phyloP scores from a whole-genome alignment of 2,329 filamentous ascomycete genomes.

The Botryosphaeria dothidea region DNA sequence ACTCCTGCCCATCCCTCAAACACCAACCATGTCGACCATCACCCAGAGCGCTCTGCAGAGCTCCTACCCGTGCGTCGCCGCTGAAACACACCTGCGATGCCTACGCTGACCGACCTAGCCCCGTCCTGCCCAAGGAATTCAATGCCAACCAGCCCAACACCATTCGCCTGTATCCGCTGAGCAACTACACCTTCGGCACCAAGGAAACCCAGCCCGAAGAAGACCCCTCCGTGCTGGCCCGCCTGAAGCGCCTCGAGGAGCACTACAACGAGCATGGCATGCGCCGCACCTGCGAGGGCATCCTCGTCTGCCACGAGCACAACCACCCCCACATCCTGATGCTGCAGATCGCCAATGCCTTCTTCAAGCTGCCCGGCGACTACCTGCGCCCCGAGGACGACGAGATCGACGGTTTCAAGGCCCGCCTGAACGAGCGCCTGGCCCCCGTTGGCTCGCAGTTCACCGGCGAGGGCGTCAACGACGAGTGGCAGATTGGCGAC shows the following conservation, averaged over 20 bases:
- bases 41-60: constrained; percentile 75
- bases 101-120: constrained; percentile 44
- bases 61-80: constrained; percentile 60
- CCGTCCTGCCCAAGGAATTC: constrained; percentile 79
- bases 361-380: constrained; percentile 98
- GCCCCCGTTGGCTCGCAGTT: constrained; percentile 85
- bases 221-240: constrained; percentile 90
- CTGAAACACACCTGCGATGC: constrained; percentile 3
- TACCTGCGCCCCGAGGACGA: constrained; percentile 88
- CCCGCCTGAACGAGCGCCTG: constrained; percentile 85
- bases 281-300: constrained; percentile 94
- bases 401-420: constrained; percentile 93
- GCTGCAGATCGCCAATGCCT: constrained; percentile 98
- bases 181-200: constrained; percentile 98
- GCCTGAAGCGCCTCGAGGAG: constrained; percentile 91
- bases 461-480: constrained; percentile 81
- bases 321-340: constrained; percentile 98
- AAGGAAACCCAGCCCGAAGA: constrained; percentile 99
- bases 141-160: constrained; percentile 85
- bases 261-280: constrained; percentile 92
- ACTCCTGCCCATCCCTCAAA: background rate
- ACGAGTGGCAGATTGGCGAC: constrained; percentile 93
- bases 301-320: constrained; percentile 97
- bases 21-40: constrained; percentile 73
- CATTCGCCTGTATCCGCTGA: constrained; percentile 89